phyloP scores from a whole-genome alignment of 805 yeast genomes.

The Candida yuanshanica region DNA sequence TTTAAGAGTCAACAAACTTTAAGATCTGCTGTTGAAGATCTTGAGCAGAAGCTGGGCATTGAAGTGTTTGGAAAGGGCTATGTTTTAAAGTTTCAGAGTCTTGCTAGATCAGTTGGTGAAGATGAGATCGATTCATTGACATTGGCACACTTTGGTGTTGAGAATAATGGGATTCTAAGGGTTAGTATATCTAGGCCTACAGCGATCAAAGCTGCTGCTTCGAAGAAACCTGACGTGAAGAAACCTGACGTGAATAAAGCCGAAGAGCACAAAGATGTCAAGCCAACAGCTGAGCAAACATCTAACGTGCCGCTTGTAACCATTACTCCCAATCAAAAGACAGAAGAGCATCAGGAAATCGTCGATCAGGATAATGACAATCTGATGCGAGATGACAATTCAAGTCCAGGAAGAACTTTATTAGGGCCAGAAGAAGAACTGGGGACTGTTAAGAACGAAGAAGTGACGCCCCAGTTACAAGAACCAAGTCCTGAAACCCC shows the following conservation, averaged over 20 bases:
- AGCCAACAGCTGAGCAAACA: not conserved
- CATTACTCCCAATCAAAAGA: constrained; percentile 1
- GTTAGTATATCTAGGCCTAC: constrained; percentile 9
- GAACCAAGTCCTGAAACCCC: too few relatives aligned
- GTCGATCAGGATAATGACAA: too few relatives aligned
- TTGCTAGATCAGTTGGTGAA: constrained; percentile 14
- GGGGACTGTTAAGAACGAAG: too few relatives aligned
- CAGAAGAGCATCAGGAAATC: not conserved
- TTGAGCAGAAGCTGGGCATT: constrained; percentile 16
- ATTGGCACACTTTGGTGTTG: constrained; percentile 18
- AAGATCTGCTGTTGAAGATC: constrained; percentile 9
- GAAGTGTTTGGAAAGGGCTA: constrained; percentile 11
- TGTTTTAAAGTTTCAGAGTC: constrained; percentile 17
- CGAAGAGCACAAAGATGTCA: too few relatives aligned
- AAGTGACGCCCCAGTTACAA: too few relatives aligned
- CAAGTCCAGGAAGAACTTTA: too few relatives aligned
- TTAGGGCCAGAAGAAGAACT: too few relatives aligned
- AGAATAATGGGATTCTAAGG: constrained; percentile 22
- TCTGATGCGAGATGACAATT: too few relatives aligned
- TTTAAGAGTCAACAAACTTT: constrained; percentile 13
- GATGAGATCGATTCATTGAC: constrained; percentile 7
- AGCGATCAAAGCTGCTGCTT: not conserved
- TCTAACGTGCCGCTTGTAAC: too few relatives aligned
- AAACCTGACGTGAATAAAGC: not conserved
- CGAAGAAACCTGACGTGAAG: constrained; percentile 2